Evolutionary conservation across 805 yeast genomes (phyloP).

Genomic region (Myxozyma monticola): DNA sequence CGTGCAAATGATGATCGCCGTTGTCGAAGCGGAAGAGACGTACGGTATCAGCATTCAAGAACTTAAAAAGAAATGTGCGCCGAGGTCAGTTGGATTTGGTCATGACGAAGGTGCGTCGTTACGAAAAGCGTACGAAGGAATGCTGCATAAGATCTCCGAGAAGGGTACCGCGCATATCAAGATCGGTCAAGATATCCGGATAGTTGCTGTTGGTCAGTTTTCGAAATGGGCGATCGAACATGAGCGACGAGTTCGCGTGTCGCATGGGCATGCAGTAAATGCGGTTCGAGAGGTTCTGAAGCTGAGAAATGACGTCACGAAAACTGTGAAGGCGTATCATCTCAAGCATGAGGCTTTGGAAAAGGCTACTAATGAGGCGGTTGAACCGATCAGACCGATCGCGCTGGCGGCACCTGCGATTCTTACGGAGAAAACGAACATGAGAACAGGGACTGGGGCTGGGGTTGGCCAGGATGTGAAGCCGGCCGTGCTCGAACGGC

Average conservation of each 20-base stretch:
- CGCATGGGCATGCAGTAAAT: constrained; percentile 53
- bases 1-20: constrained; percentile 58
- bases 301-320: constrained; percentile 51
- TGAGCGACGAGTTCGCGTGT: constrained; percentile 60
- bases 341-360: background rate
- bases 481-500: no score
- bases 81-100: constrained; percentile 46
- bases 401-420: no score
- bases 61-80: constrained; percentile 42
- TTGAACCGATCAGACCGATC: background rate
- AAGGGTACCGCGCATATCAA: constrained; percentile 59
- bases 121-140: constrained; percentile 60
- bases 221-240: constrained; percentile 74
- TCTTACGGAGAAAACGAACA: no score
- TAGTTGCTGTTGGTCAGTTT: constrained; percentile 68
- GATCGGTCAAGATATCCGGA: constrained; percentile 61
- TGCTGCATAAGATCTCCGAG: constrained; percentile 53
- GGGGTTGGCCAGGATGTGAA: no score
- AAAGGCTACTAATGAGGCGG: background rate
- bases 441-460: no score
- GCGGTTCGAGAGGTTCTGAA: constrained; percentile 51
- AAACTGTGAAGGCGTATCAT: constrained; percentile 1
- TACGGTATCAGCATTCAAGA: constrained; percentile 60
- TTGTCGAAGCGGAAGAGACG: constrained; percentile 70
- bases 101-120: constrained; percentile 66